A percentile compares a stretch with the other conserved stretches of the same genome.
Conservation (phyloP, 2,329 filamentous ascomycete species). For the Colletotrichum cereale region DNA sequence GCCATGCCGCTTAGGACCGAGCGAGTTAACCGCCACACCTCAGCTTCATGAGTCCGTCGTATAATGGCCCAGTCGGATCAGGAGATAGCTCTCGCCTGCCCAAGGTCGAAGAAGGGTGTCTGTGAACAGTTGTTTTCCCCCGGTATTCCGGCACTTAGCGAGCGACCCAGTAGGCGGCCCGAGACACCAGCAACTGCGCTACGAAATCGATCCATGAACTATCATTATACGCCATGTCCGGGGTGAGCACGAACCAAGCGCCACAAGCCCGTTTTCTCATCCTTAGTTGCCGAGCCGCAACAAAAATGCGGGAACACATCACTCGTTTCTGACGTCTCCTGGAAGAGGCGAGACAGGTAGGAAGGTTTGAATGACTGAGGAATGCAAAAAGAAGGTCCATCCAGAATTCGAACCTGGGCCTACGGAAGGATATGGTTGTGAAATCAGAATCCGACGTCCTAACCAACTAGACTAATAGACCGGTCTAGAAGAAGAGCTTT, state of each 20-base stretch:
- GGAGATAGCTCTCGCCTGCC: too few relatives aligned
- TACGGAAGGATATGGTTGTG: slow-evolving; percentile 12
- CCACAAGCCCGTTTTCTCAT: not conserved
- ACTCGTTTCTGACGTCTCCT: not conserved
- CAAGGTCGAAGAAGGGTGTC: too few relatives aligned
- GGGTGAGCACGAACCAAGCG: not conserved
- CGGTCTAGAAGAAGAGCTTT: not conserved
- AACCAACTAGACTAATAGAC: slow-evolving; percentile 38
- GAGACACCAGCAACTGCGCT: not conserved
- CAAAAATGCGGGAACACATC: not conserved
- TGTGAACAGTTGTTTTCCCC: not conserved
- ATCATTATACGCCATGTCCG: not conserved
- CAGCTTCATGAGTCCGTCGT: not conserved
- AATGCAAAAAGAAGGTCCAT: slow-evolving; percentile 9
- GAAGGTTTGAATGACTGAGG: not conserved
- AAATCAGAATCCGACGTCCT: slow-evolving; percentile 35
- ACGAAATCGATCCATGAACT: not conserved
- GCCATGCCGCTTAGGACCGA: not conserved
- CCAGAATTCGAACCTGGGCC: slow-evolving; percentile 33
- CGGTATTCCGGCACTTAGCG: not conserved
- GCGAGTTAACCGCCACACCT: not conserved
- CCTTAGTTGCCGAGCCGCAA: too few relatives aligned
- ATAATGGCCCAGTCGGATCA: not conserved
- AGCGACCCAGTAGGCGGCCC: not conserved
- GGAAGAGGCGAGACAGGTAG: not conserved